Evolutionary conservation across 2,329 filamentous ascomycete species (phyloP).

Genomic region (Phyllosticta ampelicida): DNA sequence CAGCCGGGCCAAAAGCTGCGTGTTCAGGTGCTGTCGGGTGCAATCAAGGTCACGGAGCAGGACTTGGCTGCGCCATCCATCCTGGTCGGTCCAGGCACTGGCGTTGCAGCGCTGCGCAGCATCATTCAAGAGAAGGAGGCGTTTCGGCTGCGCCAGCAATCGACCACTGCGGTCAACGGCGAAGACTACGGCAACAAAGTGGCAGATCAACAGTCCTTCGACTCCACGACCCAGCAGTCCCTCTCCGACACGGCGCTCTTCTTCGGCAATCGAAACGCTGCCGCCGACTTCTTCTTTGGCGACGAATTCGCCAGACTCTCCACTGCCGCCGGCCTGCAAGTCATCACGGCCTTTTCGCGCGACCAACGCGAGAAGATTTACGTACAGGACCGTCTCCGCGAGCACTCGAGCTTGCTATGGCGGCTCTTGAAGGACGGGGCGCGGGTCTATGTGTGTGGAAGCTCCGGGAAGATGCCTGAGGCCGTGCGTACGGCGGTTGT

Average conservation of each 20-base stretch:
- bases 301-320: conserved; percentile 44
- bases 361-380: conserved; percentile 53
- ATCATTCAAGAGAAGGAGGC: conserved; percentile 54
- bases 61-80: conserved; percentile 52
- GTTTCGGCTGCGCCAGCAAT: conserved; percentile 32
- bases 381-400: conserved; percentile 52
- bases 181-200: not conserved
- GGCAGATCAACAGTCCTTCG: too few species aligned
- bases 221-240: too few species aligned
- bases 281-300: conserved; percentile 71
- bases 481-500: conserved; percentile 56
- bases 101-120: conserved; percentile 72
- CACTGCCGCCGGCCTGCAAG: conserved; percentile 35
- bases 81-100: conserved; percentile 75
- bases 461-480: conserved; percentile 60
- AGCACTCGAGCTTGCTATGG: conserved; percentile 40
- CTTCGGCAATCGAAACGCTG: conserved; percentile 69
- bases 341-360: conserved; percentile 59
- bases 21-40: conserved; percentile 23
- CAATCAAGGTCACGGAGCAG: conserved; percentile 18
- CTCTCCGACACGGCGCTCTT: conserved; percentile 47
- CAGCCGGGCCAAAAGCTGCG: conserved; percentile 45
- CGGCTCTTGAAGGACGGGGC: conserved; percentile 43
- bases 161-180: not conserved
- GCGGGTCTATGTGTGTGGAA: conserved; percentile 47